Evolutionary conservation across 1,284 basidiomycete species (phyloP).

Genomic region (Ceratobasidium sp.): DNA sequence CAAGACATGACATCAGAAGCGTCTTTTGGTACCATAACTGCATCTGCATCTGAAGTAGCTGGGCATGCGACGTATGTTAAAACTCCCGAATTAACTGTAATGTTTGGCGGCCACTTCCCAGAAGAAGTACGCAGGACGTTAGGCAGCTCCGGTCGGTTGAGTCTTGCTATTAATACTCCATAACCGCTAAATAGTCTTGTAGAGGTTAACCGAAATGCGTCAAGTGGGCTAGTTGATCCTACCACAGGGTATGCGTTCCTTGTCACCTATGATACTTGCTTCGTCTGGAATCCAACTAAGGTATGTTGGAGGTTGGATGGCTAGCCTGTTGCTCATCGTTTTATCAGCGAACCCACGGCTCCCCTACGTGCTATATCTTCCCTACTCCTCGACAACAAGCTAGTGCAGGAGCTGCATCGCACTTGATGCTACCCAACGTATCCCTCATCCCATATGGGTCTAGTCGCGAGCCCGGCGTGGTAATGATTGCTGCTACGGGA

Average conservation of each 20-base stretch:
- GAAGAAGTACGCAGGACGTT: conserved; percentile 28
- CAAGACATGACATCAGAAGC: conserved; percentile 36
- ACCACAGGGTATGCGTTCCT: conserved; percentile 77
- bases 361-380: conserved; percentile 85
- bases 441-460: conserved; percentile 73
- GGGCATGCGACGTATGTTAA: conserved; percentile 28
- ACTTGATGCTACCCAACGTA: conserved; percentile 67
- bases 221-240: conserved; percentile 74
- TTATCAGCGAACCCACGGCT: conserved; percentile 64
- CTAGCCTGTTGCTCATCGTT: neutral
- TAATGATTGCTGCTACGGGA: conserved; percentile 72
- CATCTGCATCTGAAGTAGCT: conserved; percentile 5
- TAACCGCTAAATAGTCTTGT: neutral
- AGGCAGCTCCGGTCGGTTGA: conserved; percentile 29
- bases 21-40: conserved; percentile 24
- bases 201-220: conserved; percentile 76
- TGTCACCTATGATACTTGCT: conserved; percentile 75
- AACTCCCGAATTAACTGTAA: conserved; percentile 32
- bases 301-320: conserved; percentile 53
- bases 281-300: conserved; percentile 83
- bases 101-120: conserved; percentile 32
- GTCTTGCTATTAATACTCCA: neutral
- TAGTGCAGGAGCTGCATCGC: conserved; percentile 52
- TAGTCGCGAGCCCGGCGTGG: conserved; percentile 79
- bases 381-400: conserved; percentile 62